Base-by-base conservation (phyloP, 306 rosid species). In the Medicago arabica region DNA sequence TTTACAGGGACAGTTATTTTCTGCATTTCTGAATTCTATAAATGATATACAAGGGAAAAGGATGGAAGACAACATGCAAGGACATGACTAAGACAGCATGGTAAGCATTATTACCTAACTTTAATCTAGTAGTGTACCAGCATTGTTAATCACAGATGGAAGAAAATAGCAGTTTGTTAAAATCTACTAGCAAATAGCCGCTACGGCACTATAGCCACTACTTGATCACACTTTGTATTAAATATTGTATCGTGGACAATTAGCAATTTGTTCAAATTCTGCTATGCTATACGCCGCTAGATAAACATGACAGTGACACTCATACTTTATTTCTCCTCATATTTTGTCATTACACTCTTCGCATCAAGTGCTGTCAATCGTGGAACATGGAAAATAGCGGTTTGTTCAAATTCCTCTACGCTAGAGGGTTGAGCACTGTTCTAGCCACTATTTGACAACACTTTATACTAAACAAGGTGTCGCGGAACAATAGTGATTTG, bases 51-150 rank as follows among this genome's bases (percentile, higher is more conserved):
- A 61, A 2, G 53, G 51, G 40, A 18, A 63, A 64, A 67, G 4
- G 34, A 54, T 53, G 73, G 9, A 57, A 58, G 34, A 16, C 51
- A 34, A 71, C n/a, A 47, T 49, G 15, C n/a, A 10, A 3, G 23
- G 21, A 62, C 12, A 62, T 62, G 47, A 36, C 68, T 36, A 62
- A 62, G 47, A 63, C 69, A 38, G 28, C 69, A 63, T 4, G n/a
- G 51, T 65, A 17, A 46, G 13, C 6, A 55, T 9, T 39, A 67
- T 44, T 19, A 15, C 8, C 72, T 19, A 43, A n/a, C 19, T 67
- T 18, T 19, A 41, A 43, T 43, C 55, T 13, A 55, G 8, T 43
- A 19, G 50, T 43, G 18, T 13, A 36, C 53, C n/a, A 10, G 31
- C 19, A 31, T 55, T 55, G 31, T 55, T 55, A 55, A 19, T 19